These are phyloP conservation scores for Neoarthrinium moseri DNA, from an alignment of 2,329 filamentous ascomycete genomes.

Conservation along the genomic window DNA sequence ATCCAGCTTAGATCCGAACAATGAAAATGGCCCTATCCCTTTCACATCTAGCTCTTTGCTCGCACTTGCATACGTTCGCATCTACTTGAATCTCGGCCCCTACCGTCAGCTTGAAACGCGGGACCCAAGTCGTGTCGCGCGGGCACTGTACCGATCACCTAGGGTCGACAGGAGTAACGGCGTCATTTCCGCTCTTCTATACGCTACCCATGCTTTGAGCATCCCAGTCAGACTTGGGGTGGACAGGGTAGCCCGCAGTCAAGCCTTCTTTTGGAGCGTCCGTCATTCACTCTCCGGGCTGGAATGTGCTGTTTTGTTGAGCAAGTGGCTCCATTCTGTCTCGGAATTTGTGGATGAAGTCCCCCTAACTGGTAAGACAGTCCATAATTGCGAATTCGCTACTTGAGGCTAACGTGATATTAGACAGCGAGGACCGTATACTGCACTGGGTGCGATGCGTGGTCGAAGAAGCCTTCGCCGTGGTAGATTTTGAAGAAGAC, in stretches of 20 bases:
- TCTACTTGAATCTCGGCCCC: constrained; percentile 44
- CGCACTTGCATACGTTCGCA: constrained; percentile 43
- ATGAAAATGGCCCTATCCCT: constrained; percentile 37
- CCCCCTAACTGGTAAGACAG: constrained; percentile 26
- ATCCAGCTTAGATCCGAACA: constrained; percentile 37
- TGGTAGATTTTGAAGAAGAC: constrained; percentile 38
- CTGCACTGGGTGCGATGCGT: constrained; percentile 45
- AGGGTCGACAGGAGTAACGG: constrained; percentile 46
- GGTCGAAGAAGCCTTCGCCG: constrained; percentile 39
- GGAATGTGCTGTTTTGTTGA: constrained; percentile 53
- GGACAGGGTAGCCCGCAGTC: constrained; percentile 51
- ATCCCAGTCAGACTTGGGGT: constrained; percentile 55
- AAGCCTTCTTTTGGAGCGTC: constrained; percentile 57
- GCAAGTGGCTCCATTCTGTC: constrained; percentile 44
- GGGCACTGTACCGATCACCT: constrained; percentile 34
- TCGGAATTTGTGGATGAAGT: constrained; percentile 14
- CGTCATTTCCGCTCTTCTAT: constrained; percentile 47
- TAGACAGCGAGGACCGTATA: constrained; percentile 42
- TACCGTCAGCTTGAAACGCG: constrained; percentile 41
- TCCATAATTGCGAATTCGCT: background rate
- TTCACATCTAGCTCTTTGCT: constrained; percentile 45
- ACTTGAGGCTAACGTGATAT: background rate
- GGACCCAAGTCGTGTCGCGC: constrained; percentile 37
- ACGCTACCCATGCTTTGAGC: constrained; percentile 53
- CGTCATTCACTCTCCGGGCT: constrained; percentile 54